A percentile compares a stretch with the other conserved stretches of the same genome.
phyloP scores from a whole-genome alignment of 768 basidiomycete species.

The Leccinellum rugosiceps region DNA sequence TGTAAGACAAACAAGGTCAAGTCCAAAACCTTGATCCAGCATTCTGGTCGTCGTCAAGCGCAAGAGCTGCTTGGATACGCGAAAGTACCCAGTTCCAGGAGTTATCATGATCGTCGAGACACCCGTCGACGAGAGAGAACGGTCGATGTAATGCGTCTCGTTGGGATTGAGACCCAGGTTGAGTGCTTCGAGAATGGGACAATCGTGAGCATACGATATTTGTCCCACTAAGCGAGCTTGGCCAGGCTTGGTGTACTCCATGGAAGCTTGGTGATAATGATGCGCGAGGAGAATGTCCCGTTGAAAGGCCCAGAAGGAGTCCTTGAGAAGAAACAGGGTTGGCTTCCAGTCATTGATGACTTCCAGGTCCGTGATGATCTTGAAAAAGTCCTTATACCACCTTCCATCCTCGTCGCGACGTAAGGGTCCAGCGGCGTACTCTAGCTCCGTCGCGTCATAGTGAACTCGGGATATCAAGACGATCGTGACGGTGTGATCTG shows the following conservation, averaged over 20 bases:
- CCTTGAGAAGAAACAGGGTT: conserved; percentile 81
- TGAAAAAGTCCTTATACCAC: conserved; percentile 96
- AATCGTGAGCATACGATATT: conserved; percentile 87
- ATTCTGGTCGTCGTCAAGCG: conserved; percentile 90
- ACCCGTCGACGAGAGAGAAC: conserved; percentile 88
- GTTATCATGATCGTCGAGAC: conserved; percentile 81
- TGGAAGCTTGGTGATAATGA: conserved; percentile 73
- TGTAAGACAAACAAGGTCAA: conserved; percentile 84
- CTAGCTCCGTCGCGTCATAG: conserved; percentile 77
- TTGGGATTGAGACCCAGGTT: conserved; percentile 91
- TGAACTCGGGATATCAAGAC: conserved; percentile 91
- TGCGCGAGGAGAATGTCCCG: conserved; percentile 88
- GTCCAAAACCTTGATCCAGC: conserved; percentile 88
- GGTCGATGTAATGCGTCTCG: conserved; percentile 93
- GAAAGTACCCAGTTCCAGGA: conserved; percentile 91
- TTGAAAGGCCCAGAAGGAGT: conserved; percentile 88
- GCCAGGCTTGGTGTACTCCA: conserved; percentile 42
- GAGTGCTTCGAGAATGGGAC: conserved; percentile 91
- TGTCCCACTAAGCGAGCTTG: conserved; percentile 72
- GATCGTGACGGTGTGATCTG: conserved; percentile 92
- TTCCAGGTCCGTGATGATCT: conserved; percentile 91
- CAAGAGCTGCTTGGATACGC: conserved; percentile 85
- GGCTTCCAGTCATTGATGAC: conserved; percentile 85
- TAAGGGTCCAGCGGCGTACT: conserved; percentile 81
- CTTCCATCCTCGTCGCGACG: conserved; percentile 67